Evolutionary conservation across 2,329 filamentous ascomycete species (phyloP).

Genomic region (Didymella lethalis): DNA sequence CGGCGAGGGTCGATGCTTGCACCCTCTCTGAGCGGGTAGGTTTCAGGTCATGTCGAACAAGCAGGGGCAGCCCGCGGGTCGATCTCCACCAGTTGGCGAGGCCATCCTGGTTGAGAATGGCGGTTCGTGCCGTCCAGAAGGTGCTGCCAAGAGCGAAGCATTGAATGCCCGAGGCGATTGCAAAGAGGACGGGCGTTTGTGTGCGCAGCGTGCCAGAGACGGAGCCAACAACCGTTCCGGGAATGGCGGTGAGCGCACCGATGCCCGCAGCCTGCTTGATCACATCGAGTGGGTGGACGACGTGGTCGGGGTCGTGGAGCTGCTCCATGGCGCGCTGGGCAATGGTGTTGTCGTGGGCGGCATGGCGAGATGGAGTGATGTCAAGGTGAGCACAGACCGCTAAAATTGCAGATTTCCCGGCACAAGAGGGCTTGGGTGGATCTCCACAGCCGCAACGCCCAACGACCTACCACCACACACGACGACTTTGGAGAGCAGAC

Average conservation of each 20-base stretch:
- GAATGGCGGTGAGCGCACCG: constrained; percentile 60
- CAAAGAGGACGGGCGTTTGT: constrained; percentile 72
- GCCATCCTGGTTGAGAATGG: constrained; percentile 48
- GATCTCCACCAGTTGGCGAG: constrained; percentile 43
- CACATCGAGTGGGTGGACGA: constrained; percentile 42
- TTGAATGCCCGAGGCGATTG: constrained; percentile 75
- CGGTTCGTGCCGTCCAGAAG: constrained; percentile 71
- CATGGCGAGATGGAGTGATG: constrained; percentile 11
- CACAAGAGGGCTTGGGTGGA: constrained; percentile 21
- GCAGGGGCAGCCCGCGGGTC: constrained; percentile 38
- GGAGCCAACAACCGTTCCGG: constrained; percentile 67
- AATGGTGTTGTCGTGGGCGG: constrained; percentile 1
- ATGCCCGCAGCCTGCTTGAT: constrained; percentile 35
- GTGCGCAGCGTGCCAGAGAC: constrained; percentile 65
- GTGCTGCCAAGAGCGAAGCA: constrained; percentile 81
- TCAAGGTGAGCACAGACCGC: constrained; percentile 29
- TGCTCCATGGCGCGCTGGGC: constrained; percentile 29
- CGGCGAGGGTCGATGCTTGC: constrained; percentile 73
- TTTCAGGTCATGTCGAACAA: constrained; percentile 49
- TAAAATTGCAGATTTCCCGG: constrained; percentile 28
- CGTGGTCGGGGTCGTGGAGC: constrained; percentile 31
- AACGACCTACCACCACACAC: constrained; percentile 39
- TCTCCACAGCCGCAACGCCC: constrained; percentile 30
- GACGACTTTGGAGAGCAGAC: constrained; percentile 36
- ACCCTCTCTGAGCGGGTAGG: constrained; percentile 67